Evolutionary conservation across 2,329 filamentous ascomycete genomes (phyloP), one percentile per base, ranked within the genome.

Genomic region (Fusarium luffae): DNA sequence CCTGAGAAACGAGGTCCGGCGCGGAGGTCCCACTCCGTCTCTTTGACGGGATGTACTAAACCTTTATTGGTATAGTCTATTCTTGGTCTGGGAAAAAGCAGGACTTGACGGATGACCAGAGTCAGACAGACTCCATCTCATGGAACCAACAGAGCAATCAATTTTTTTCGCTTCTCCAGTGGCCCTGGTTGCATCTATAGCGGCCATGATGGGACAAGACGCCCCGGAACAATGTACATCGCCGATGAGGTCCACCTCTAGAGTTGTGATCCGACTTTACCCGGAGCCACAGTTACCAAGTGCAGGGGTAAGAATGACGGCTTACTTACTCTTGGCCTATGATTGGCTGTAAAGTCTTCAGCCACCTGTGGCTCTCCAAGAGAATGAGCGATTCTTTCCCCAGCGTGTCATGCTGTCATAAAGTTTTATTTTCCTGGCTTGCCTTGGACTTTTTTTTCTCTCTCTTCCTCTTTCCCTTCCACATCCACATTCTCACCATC

Each of bases 391-490:
- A 58, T 66, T 46, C 59, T 40, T 42, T 40, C 10, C 47, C 68
- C 63, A 59, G 63, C 65, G 61, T 74, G 74, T 76, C 78, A 80
- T 81, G 79, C 76, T 79, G 80, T 82, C 79, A 80, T 81, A 77
- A 80, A 79, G 71, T 75, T 79, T 79, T 79, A 62, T 70, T 70
- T 59, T 63, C 72, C 74, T 74, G 68, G 63, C 70, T 73, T 73
- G 67, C 59, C 70, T 73, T 66, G 67, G 30, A 54, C 56, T 66
- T 70, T 69, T 65, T 21, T 63, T 74, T 74, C 34, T 37, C 63
- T 66, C 48, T 66, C 69, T 63, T 58, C 61, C 74, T 69, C 62
- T 44, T 68, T 55, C 61, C 21, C 64, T 68, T 59, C 60, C 68
- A 63, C 69, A 63, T 71, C 56, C 63, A 59, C 69, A 66, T 50